Evolutionary conservation across 257 asterid species (phyloP).

Genomic region (Jaltomata sinuosa): DNA sequence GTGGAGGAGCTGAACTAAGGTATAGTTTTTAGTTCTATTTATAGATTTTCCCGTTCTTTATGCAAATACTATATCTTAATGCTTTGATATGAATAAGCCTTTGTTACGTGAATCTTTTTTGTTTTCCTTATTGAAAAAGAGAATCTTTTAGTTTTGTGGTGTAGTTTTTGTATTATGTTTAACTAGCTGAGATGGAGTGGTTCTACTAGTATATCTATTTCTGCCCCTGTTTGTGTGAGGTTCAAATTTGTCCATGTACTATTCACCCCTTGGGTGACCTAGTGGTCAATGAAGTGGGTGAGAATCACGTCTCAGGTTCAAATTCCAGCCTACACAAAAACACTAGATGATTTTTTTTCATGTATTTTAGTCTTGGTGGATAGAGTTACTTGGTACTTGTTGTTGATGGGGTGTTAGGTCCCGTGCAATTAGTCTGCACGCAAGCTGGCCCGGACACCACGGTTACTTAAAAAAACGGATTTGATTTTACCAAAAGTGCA

Average conservation of each 20-base stretch:
- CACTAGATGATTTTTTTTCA: no score
- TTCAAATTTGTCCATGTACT: neutral
- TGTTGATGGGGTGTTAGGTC: no score
- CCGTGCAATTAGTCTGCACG: no score
- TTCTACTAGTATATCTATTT: no score
- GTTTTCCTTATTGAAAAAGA: neutral
- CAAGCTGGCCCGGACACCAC: no score
- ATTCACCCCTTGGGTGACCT: no score
- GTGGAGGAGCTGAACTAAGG: neutral
- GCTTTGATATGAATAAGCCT: neutral
- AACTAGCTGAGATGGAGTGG: neutral
- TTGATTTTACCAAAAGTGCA: neutral
- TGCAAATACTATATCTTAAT: neutral
- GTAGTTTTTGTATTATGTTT: neutral
- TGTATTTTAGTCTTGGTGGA: no score
- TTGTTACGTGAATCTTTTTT: neutral
- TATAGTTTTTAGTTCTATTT: neutral
- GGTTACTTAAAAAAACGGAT: no score
- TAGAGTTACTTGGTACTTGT: no score
- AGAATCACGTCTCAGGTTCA: no score
- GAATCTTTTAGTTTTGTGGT: neutral
- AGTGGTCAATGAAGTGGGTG: no score
- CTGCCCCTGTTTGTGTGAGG: neutral
- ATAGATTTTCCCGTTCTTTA: neutral
- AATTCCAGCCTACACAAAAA: no score